Percentiles rank a stretch among this genome's conserved stretches.
Evolutionary conservation across 2,329 filamentous ascomycete species (phyloP).

Genomic region (Claviceps quebecensis): DNA sequence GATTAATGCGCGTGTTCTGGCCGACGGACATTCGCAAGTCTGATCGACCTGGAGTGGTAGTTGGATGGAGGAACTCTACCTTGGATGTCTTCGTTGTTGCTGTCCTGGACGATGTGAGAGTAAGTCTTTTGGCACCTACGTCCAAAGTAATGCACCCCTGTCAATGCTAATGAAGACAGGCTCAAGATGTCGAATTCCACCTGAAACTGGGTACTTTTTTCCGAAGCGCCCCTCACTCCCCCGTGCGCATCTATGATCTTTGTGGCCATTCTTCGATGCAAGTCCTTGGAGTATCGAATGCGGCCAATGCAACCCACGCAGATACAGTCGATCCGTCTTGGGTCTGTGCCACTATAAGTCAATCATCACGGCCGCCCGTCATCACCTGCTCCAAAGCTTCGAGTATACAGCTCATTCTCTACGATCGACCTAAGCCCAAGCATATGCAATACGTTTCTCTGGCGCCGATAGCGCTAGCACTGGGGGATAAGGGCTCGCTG

Average conservation of each 20-base stretch:
- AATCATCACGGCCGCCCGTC: constrained; percentile 43
- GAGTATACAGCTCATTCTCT: constrained; percentile 77
- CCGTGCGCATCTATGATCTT: constrained; percentile 66
- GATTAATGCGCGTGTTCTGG: constrained; percentile 97
- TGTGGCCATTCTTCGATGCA: constrained; percentile 75
- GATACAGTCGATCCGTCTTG: constrained; percentile 49
- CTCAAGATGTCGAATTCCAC: constrained; percentile 73
- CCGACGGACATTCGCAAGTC: constrained; percentile 69
- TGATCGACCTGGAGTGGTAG: constrained; percentile 66
- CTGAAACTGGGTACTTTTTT: constrained; percentile 73
- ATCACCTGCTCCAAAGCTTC: constrained; percentile 59
- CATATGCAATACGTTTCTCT: constrained; percentile 96
- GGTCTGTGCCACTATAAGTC: constrained; percentile 46
- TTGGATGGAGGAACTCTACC: constrained; percentile 90
- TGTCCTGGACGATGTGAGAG: constrained; percentile 81
- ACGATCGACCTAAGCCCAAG: constrained; percentile 69
- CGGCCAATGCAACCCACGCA: constrained; percentile 30
- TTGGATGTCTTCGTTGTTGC: constrained; percentile 83
- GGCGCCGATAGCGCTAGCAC: constrained; percentile 71
- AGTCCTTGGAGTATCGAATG: constrained; percentile 74
- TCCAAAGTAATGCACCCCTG: neutral
- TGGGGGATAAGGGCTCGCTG: constrained; percentile 54
- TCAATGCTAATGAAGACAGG: constrained; percentile 26
- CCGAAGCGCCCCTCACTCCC: constrained; percentile 65
- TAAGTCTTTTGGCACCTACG: constrained; percentile 27